Evolutionary conservation across 768 basidiomycete genomes (phyloP).

Genomic region (Myochromella boudieri): DNA sequence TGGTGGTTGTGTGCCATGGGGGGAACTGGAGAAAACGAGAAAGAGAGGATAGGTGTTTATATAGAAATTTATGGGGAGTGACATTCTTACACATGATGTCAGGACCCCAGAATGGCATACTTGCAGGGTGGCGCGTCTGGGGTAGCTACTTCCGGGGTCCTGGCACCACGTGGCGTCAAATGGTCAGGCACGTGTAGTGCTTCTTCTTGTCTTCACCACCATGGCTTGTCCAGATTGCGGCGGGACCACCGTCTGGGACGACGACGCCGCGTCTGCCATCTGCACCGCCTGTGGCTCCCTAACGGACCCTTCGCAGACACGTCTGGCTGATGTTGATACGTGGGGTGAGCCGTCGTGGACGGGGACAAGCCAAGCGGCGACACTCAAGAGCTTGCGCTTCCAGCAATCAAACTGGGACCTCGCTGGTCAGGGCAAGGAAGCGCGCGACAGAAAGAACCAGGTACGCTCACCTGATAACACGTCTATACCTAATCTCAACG

Average conservation of each 20-base stretch:
- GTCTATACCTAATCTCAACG: constrained; percentile 16
- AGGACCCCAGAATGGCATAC: constrained; percentile 13
- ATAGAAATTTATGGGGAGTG: constrained; percentile 24
- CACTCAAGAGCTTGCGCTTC: constrained; percentile 49
- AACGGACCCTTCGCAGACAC: constrained; percentile 56
- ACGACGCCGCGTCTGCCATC: constrained; percentile 57
- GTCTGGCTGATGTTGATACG: constrained; percentile 45
- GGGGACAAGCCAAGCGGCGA: constrained; percentile 32
- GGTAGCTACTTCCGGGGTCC: constrained; percentile 14
- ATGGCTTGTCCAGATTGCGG: constrained; percentile 54
- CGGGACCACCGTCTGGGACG: constrained; percentile 51
- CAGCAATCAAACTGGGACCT: constrained; percentile 56
- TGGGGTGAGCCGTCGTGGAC: constrained; percentile 32
- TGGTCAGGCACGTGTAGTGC: constrained; percentile 3
- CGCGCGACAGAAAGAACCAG: constrained; percentile 60
- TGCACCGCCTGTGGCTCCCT: constrained; percentile 77
- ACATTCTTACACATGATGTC: constrained; percentile 14
- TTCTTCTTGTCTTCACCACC: constrained; percentile 22
- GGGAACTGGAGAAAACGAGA: constrained; percentile 25
- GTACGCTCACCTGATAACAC: constrained; percentile 35
- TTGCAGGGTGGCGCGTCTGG: constrained; percentile 3
- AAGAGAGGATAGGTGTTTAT: constrained; percentile 29
- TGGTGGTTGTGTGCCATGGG: constrained; percentile 53
- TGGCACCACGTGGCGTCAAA: constrained; percentile 9
- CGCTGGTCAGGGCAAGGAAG: constrained; percentile 64